Percentiles rank a stretch among this genome's conserved stretches.
These are phyloP conservation scores for Diospyros kaki DNA, from an alignment of 148 eudicot species.

Conservation along the genomic window DNA sequence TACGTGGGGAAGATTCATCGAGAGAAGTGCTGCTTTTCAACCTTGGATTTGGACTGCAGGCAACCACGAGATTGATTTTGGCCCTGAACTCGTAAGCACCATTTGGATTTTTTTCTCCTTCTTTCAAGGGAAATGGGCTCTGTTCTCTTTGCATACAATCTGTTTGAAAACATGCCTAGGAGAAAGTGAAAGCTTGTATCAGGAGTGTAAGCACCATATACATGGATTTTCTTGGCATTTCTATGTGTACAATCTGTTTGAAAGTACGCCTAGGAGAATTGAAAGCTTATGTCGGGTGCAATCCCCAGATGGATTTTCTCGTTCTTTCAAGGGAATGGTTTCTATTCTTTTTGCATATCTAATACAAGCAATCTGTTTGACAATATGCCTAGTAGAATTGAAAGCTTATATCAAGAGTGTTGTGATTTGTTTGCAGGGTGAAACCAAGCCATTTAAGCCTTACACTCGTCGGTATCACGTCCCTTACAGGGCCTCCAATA, in stretches of 20 bases:
- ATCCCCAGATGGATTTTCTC: not conserved
- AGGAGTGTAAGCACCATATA: not conserved
- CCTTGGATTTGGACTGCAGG: slow-evolving; percentile 79
- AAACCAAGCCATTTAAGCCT: slow-evolving; percentile 44
- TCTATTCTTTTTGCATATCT: not conserved
- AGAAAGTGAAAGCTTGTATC: not conserved
- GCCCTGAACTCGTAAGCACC: slow-evolving; percentile 49
- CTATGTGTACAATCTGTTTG: too few species aligned
- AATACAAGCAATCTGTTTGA: not conserved
- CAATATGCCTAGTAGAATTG: not conserved
- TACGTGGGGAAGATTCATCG: slow-evolving; percentile 53
- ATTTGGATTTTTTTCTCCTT: not conserved
- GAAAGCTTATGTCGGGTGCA: too few species aligned
- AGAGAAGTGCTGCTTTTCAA: slow-evolving; percentile 57
- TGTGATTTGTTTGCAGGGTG: slow-evolving; percentile 33
- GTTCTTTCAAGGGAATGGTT: not conserved
- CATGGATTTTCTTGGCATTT: too few species aligned
- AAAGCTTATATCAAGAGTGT: not conserved
- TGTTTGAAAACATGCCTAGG: not conserved
- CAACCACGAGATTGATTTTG: slow-evolving; percentile 58
- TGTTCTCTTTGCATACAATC: not conserved
- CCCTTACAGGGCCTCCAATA: slow-evolving; percentile 38
- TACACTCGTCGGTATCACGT: slow-evolving; percentile 33
- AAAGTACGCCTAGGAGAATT: too few species aligned
- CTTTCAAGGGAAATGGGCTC: not conserved